A percentile compares a stretch with the other conserved stretches of the same genome.
Evolutionary conservation across 306 rosid species (phyloP).

Genomic region (Vigna angularis): DNA sequence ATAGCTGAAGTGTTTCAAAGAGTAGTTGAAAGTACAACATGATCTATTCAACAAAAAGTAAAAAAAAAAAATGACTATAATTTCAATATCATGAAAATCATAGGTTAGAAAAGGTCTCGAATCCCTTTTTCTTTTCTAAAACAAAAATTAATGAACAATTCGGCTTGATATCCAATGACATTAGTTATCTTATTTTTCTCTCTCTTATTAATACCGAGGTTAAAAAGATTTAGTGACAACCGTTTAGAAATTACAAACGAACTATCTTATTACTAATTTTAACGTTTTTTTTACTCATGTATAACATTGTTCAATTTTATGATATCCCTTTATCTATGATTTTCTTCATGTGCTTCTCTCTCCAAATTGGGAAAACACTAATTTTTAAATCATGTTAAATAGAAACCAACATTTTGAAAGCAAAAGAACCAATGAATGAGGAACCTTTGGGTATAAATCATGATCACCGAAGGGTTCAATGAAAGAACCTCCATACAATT

Average conservation of each 20-base stretch:
- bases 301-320: conserved; percentile 11
- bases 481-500: background rate
- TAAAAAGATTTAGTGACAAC: no score
- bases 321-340: background rate
- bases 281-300: no score
- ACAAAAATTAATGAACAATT: no score
- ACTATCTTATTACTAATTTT: no score
- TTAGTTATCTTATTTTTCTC: no score
- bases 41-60: background rate
- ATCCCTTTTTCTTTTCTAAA: no score
- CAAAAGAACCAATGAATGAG: background rate
- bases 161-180: no score
- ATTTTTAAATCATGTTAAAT: background rate
- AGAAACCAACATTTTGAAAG: background rate
- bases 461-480: background rate
- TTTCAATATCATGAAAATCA: conserved; percentile 3
- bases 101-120: background rate
- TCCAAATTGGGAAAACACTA: background rate
- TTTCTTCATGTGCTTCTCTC: conserved; percentile 1
- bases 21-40: background rate
- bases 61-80: background rate
- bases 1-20: background rate
- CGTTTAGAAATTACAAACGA: no score
- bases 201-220: no score
- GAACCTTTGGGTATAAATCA: background rate